Base-by-base conservation (phyloP, 768 basidiomycete genomes). In the Suillus americanus region DNA sequence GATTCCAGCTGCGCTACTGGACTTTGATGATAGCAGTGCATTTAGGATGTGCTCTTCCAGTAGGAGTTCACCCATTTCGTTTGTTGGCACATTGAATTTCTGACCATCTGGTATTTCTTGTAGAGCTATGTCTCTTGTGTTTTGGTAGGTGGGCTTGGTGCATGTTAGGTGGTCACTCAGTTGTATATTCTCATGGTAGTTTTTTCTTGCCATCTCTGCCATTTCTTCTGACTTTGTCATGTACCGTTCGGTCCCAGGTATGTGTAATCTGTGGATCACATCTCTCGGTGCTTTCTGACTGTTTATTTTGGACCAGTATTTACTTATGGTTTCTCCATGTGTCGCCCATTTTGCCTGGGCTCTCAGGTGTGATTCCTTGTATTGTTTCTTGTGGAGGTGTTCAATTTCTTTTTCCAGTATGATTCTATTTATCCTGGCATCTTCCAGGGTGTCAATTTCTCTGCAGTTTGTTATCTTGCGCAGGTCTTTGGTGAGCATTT, bases 1-100 rank as follows among this genome's bases (percentile, higher is more conserved):
- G 5, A 75, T 12, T 0, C 76, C 73, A 0, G 75, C 18, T 0
- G 78, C 67, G 6, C 67, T 76, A 0, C 72, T 69, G 18, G 68
- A 67, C 45, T 68, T 61, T 8, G 70, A 45, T 0, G 51, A 43
- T 30, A 30, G 30, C 30, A 30, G 30, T 30, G 30, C 30, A 30
- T 30, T 30, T 30, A 30, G 30, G 30, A 3, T 30, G 30, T 30
- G 30, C 30, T 30, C 30, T 30, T 30, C 30, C 30, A 30, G 30
- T 30, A 30, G 30, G 30, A 30, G 30, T 30, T 30, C 30, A 0
- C 5, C 30, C 2, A 46, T 4, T 12, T 46, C 9, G 1, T 4
- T n/a, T 2, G 45, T 10, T 12, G 1, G n/a, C 1, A 3, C 0
- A 0, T 10, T 2, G 3, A 46, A 1, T n/a, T 46, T 46, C 10